Percentiles rank a stretch among this genome's conserved stretches.
Conservation (phyloP, 1,139 yeast genomes). For the Candida neerlandica region DNA sequence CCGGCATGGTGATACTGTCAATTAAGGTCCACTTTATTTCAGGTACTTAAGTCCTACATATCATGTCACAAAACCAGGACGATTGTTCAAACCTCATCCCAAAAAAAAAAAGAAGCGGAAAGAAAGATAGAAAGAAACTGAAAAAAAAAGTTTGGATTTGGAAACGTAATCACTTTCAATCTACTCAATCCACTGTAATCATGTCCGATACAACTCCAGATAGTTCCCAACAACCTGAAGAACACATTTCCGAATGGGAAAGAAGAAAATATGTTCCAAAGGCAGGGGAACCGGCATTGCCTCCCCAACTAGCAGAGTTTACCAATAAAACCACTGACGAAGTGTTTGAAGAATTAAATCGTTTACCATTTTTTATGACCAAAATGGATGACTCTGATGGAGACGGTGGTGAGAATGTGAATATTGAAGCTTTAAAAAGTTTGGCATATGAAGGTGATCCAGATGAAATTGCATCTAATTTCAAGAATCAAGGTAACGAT, state of each 20-base stretch:
- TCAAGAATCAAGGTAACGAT: slow-evolving; percentile 92
- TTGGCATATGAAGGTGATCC: slow-evolving; percentile 97
- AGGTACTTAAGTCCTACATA: too few species aligned
- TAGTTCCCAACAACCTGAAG: background rate
- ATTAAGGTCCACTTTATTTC: too few species aligned
- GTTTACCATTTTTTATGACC: slow-evolving; percentile 94
- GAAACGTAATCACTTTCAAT: background rate
- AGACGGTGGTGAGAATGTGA: slow-evolving; percentile 72
- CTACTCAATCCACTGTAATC: background rate
- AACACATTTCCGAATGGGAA: slow-evolving; percentile 50
- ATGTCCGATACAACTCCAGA: background rate
- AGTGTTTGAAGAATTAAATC: slow-evolving; percentile 74
- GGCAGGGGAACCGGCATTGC: slow-evolving; percentile 77
- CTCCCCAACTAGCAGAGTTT: slow-evolving; percentile 76
- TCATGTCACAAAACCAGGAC: too few species aligned
- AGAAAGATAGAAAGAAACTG: too few species aligned
- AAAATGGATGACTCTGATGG: slow-evolving; percentile 77
- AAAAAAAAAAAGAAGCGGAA: background rate
- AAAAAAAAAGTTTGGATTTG: background rate
- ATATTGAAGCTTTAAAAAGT: slow-evolving; percentile 85
- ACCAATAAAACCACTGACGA: slow-evolving; percentile 74
- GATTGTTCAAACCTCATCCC: too few species aligned
- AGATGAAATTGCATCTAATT: slow-evolving; percentile 84
- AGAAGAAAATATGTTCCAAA: slow-evolving; percentile 63
- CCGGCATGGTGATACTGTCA: too few species aligned